Evolutionary conservation across 345 rosid species (phyloP), one percentile per base, ranked within the genome.

Genomic region (Acer campestre): DNA sequence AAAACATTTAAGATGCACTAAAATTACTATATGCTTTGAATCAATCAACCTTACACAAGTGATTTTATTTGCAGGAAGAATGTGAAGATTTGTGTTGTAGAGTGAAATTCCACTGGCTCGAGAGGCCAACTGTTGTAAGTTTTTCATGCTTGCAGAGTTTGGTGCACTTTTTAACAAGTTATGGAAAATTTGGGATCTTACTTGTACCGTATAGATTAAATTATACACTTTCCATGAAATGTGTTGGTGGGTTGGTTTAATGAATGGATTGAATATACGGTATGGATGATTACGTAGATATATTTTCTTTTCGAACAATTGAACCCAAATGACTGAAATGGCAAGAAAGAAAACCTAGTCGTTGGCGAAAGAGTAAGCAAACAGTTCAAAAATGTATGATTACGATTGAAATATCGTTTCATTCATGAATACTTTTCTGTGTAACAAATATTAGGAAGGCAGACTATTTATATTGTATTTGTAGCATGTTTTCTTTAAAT

Each of bases 51-150:
- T 68, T 38, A 68, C 65, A 13, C 63, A 53, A 67, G 38, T 69
- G 14, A n/a, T 77, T 14, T 42, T 58, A 53, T 78, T 79, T 51
- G n/a, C 84, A 88, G 94, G 92, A 90, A 70, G 92, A 90, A 68
- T 85, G 88, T 7, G 80, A 85, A 67, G 90, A 82, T 78, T 80
- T 90, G 82, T 73, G n/a, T 22, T 71, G 73, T 63, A 79, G 86
- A 79, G 77, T 82, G 66, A 83, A 83, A 71, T 69, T 61, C 58
- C 83, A 86, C 75, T 55, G 51, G n/a, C 55, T 78, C 31, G 61
- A 78, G 63, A 80, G 81, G 77, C 89, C 77, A 31, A 82, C 81
- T 23, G 79, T 84, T 61, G 91, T 88, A 82, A 77, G 85, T 77
- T 48, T 68, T 77, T 67, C 1, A 8, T 53, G 3, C 64, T 8